Evolutionary conservation across 2,329 filamentous ascomycete species (phyloP).

Genomic region (Sordariomycetes sp.): DNA sequence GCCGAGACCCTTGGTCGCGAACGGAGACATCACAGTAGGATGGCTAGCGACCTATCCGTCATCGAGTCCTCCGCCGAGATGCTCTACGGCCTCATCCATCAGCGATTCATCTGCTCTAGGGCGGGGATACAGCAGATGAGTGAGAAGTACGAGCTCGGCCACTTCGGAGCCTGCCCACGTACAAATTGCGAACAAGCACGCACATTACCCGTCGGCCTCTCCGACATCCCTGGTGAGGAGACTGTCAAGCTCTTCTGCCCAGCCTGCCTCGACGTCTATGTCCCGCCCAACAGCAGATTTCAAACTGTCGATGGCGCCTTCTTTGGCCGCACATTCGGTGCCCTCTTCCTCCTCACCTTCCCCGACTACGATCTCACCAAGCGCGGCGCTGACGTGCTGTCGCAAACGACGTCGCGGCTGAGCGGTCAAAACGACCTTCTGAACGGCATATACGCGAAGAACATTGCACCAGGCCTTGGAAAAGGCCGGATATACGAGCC

Average conservation of each 20-base stretch:
- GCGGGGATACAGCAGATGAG: constrained; percentile 98
- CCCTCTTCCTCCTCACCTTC: constrained; percentile 96
- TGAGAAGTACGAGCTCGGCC: constrained; percentile 94
- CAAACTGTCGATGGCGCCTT: constrained; percentile 97
- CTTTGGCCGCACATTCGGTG: constrained; percentile 95
- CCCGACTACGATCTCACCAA: constrained; percentile 86
- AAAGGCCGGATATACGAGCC: constrained; percentile 82
- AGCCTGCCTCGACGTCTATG: constrained; percentile 93
- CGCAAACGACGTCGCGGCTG: constrained; percentile 20
- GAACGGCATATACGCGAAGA: constrained; percentile 80
- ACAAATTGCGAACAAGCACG: constrained; percentile 86
- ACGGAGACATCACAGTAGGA: constrained; percentile 70
- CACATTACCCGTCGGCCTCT: constrained; percentile 86
- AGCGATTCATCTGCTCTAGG: constrained; percentile 94
- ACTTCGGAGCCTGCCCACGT: constrained; percentile 93
- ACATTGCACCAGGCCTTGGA: constrained; percentile 83
- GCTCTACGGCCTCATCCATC: constrained; percentile 95
- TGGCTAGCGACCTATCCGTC: constrained; percentile 86
- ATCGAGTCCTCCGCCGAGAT: constrained; percentile 98
- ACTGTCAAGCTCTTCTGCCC: constrained; percentile 98
- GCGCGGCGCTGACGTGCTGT: constrained; percentile 53
- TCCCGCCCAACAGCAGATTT: constrained; percentile 92
- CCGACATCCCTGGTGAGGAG: constrained; percentile 90
- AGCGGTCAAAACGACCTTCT: constrained; percentile 45
- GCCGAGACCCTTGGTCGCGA: constrained; percentile 48